phyloP scores from a whole-genome alignment of 495 filamentous ascomycete genomes.

The Polyplosphaeria fusca region DNA sequence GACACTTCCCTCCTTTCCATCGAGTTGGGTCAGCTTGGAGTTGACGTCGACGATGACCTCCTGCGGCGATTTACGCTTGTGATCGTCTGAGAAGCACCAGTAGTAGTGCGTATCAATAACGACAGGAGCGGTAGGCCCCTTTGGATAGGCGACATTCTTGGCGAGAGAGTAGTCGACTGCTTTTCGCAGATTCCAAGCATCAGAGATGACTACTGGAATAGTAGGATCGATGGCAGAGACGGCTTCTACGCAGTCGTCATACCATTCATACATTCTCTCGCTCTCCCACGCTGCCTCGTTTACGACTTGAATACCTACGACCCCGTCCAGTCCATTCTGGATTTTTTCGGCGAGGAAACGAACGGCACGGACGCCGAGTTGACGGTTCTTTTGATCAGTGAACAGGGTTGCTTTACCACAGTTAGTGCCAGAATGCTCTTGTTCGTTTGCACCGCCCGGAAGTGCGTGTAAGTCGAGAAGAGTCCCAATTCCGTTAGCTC shows the following conservation, averaged over 20 bases:
- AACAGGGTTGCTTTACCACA: constrained; percentile 47
- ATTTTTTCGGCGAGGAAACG: constrained; percentile 48
- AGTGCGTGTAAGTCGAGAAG: constrained; percentile 56
- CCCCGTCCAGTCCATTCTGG: constrained; percentile 40
- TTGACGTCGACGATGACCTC: constrained; percentile 46
- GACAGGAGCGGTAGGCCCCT: constrained; percentile 41
- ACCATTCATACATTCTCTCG: constrained; percentile 53
- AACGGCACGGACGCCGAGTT: constrained; percentile 43
- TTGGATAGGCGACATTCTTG: constrained; percentile 27
- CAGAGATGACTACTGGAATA: constrained; percentile 54
- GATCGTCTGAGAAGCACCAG: constrained; percentile 49
- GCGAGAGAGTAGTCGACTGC: constrained; percentile 44
- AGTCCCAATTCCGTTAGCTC: constrained; percentile 48
- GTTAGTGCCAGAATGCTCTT: constrained; percentile 52
- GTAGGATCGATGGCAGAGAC: constrained; percentile 45
- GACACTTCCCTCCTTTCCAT: constrained; percentile 45
- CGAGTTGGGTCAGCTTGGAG: constrained; percentile 41
- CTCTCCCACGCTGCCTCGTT: constrained; percentile 51
- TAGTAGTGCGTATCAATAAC: constrained; percentile 57
- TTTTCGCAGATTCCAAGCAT: constrained; percentile 49
- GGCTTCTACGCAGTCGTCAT: constrained; percentile 47
- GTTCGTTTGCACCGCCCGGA: constrained; percentile 52
- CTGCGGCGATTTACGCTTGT: constrained; percentile 47
- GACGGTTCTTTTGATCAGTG: constrained; percentile 38
- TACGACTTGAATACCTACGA: constrained; percentile 52